Base-by-base conservation (phyloP, 225 moss, liverwort and hornwort genomes). In the Pseudoscleropodium purum region DNA sequence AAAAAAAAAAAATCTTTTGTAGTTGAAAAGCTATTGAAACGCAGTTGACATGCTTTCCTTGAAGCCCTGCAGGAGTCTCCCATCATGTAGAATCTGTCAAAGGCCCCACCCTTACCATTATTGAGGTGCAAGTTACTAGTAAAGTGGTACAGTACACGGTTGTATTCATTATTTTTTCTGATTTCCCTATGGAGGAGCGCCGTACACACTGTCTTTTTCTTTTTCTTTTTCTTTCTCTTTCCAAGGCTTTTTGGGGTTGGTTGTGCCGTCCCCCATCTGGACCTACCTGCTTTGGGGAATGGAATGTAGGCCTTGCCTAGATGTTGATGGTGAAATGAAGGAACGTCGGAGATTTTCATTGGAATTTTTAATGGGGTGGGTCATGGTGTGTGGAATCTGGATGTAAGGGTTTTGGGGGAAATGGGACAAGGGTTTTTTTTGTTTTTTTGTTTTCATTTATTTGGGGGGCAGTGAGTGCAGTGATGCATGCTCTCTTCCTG, bases 221-320 rank as follows among this genome's bases (percentile, higher is more conserved):
- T 60, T 60, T 59, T 31, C 57, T 19, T 84, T 20, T 13, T 15
- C 1, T 15, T 73, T 72, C 9, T 12, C 43, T 27, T 27, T 52
- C 9, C 52, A 77, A 52, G 29, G 30, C 57, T 72, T 72, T 6
- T 57, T 70, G 27, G 66, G 66, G 59, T 68, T 36, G 7, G 12
- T 21, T 31, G 43, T 27, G 59, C 43, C 9, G 39, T 36, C 45
- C 85, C 85, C 7, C 75, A 31, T 19, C 75, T 31, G 51, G 8
- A 34, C 20, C 76, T 52, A 75, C 86, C n/a, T n/a, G 7, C 29
- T 37, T 49, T 39, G 15, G 77, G 86, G 64, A n/a, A 11, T 6
- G 21, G 65, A 52, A 78, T 86, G 39, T 77, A 77, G 5, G 77
- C 17, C 0, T 0, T 0, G 4, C 15, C 1, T 78, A 78, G 86